These are phyloP conservation scores for Cutaneotrichosporon arboriforme DNA, from an alignment of 1,284 basidiomycete genomes.

Conservation along the genomic window DNA sequence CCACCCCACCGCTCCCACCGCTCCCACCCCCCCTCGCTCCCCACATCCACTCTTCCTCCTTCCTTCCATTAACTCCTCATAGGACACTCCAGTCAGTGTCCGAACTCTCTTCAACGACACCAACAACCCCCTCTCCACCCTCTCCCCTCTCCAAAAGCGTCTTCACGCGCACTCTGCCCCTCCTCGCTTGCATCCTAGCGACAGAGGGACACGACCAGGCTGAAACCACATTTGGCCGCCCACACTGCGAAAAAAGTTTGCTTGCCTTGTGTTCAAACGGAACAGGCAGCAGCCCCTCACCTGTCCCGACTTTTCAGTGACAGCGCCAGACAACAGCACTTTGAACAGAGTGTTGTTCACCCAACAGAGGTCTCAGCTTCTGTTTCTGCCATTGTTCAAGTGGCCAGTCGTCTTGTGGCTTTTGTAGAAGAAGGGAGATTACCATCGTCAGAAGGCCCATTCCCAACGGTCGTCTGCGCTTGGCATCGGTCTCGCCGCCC, in stretches of 20 bases:
- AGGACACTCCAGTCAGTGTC: conserved; percentile 10
- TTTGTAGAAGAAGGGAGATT: too few species aligned
- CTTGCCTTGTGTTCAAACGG: neutral
- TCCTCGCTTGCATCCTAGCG: too few species aligned
- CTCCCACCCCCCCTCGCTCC: neutral
- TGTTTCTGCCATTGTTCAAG: too few species aligned
- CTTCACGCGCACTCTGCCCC: neutral
- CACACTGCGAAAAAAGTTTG: conserved; percentile 3
- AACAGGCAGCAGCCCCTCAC: too few species aligned
- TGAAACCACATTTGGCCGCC: neutral
- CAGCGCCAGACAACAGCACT: too few species aligned
- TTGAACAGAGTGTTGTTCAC: too few species aligned
- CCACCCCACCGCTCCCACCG: neutral
- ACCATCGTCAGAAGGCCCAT: too few species aligned
- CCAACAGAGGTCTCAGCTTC: too few species aligned
- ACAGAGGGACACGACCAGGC: too few species aligned
- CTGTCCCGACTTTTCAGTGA: too few species aligned
- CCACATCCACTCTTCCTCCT: neutral
- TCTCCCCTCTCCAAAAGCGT: neutral
- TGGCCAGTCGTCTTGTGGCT: too few species aligned
- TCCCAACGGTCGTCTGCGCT: too few species aligned
- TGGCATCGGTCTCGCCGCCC: conserved; percentile 2
- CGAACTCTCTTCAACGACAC: neutral
- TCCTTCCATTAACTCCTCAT: conserved; percentile 2
- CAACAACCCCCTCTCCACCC: neutral